A percentile compares a stretch with the other conserved stretches of the same genome.
These are phyloP conservation scores for Citrus trifoliata DNA, from an alignment of 345 rosid species.

Conservation along the genomic window DNA sequence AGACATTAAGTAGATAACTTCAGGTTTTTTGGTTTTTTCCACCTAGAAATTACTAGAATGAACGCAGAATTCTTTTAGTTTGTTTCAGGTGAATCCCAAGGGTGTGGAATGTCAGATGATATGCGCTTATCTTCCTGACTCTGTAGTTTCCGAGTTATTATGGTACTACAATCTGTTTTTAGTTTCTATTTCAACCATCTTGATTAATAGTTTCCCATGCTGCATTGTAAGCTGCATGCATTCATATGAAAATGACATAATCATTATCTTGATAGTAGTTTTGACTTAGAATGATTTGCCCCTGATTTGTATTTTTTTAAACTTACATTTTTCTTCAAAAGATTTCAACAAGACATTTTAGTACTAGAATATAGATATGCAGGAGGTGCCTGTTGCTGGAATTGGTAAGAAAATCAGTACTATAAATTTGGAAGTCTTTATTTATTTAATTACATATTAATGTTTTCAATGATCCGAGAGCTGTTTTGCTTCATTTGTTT, in stretches of 20 bases:
- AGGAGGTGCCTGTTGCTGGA: background rate
- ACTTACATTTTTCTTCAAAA: background rate
- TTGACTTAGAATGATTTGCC: background rate
- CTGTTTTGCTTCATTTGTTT: background rate
- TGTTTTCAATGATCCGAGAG: background rate
- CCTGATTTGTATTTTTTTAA: background rate
- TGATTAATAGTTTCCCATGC: background rate
- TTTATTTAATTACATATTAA: background rate
- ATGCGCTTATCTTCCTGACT: slow-evolving; percentile 42
- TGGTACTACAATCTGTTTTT: slow-evolving; percentile 41
- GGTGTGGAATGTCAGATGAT: slow-evolving; percentile 59
- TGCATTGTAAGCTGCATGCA: background rate
- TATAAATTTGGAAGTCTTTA: background rate
- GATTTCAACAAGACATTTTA: too few relatives aligned
- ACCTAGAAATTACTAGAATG: background rate
- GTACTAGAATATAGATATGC: too few relatives aligned
- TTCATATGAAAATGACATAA: background rate
- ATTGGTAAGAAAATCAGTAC: background rate
- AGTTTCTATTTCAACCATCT: background rate
- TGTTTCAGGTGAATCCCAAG: slow-evolving; percentile 60
- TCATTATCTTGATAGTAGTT: background rate
- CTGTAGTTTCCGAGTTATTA: slow-evolving; percentile 50
- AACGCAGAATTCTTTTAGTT: background rate
- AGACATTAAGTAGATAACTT: background rate
- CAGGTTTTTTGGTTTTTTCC: background rate